These are phyloP conservation scores for Elsinoe ampelina DNA, from an alignment of 2,329 filamentous ascomycete genomes.

Conservation along the genomic window DNA sequence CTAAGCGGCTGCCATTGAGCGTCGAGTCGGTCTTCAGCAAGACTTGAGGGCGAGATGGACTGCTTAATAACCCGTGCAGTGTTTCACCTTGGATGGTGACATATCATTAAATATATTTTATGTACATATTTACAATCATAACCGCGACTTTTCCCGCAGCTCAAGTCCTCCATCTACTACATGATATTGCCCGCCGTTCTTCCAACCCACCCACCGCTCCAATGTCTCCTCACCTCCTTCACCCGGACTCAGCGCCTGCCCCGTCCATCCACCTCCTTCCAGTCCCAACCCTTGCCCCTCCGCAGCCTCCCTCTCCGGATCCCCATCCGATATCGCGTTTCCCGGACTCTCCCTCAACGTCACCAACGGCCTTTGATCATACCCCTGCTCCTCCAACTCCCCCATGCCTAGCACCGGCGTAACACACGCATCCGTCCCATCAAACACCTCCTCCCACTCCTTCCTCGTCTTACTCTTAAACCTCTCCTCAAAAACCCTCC, in stretches of 20 bases:
- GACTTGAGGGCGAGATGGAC: neutral
- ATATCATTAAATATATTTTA: neutral
- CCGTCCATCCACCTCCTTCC: constrained; percentile 58
- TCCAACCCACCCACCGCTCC: constrained; percentile 68
- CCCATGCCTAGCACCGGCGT: constrained; percentile 72
- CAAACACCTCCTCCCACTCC: constrained; percentile 81
- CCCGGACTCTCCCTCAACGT: constrained; percentile 61
- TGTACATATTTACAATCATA: constrained; percentile 11
- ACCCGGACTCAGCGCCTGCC: constrained; percentile 52
- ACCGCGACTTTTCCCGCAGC: constrained; percentile 13
- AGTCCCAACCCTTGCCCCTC: constrained; percentile 57
- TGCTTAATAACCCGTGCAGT: neutral
- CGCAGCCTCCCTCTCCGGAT: constrained; percentile 32
- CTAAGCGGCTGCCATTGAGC: constrained; percentile 13
- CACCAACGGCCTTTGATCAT: constrained; percentile 63
- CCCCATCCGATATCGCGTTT: constrained; percentile 48
- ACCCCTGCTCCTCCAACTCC: constrained; percentile 57
- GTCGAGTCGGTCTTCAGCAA: too few relatives aligned
- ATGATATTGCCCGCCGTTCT: constrained; percentile 60
- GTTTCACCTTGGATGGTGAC: too few relatives aligned
- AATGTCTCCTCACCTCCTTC: constrained; percentile 63
- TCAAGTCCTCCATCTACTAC: constrained; percentile 54
- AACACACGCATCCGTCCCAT: constrained; percentile 84
- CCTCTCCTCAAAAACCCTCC: constrained; percentile 46
- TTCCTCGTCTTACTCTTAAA: constrained; percentile 62